Evolutionary conservation across 257 asterid genomes (phyloP), one percentile per base, ranked within the genome.

Genomic region (Ligustrum vulgare): DNA sequence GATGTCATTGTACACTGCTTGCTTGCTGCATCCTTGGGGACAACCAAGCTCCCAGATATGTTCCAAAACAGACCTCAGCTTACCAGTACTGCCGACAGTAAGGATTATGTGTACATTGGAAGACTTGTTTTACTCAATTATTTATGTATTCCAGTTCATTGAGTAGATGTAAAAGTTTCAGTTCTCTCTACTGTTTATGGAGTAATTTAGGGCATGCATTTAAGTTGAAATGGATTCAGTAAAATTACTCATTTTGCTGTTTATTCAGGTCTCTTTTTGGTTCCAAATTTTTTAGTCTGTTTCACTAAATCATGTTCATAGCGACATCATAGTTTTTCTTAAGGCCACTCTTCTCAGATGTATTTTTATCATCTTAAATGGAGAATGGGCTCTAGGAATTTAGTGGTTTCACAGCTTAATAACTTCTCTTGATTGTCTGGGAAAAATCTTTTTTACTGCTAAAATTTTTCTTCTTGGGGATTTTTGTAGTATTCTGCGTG

Each of bases 1-100:
- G 99, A 95, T 90, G 98, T 91, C 78, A 85, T 90, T 77, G 98
- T 91, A 70, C 99, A 93, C 74, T 89, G 98, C 45, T 83, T 95
- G 87, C 96, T 95, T 63, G 98, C 99, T 84, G 97, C 99, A 34
- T 88, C 99, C 74, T 81, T 95, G 94, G 98, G 96, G 67, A 93
- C 90, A 84, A 79, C 64, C 90, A 87, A 73, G 85, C 97, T 95
- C 83, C 99, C 97, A 34, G 91, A 87, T 78, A 62, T 86, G 69
- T 90, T 90, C 84, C 97, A 88, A 83, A 96, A 91, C 82, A 86
- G 87, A 72, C 77, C 90, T 43, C 89, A 87, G 82, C 97, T 95
- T 70, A 85, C 99, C 54, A 79, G 93, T 72, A 75, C 86, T 64
- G 88, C 98, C 49, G 99, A 95, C 83, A 95, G 98, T 93, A 86